These are phyloP conservation scores for Diaporthe citrichinensis DNA, from an alignment of 2,329 filamentous ascomycete species.

Conservation along the genomic window DNA sequence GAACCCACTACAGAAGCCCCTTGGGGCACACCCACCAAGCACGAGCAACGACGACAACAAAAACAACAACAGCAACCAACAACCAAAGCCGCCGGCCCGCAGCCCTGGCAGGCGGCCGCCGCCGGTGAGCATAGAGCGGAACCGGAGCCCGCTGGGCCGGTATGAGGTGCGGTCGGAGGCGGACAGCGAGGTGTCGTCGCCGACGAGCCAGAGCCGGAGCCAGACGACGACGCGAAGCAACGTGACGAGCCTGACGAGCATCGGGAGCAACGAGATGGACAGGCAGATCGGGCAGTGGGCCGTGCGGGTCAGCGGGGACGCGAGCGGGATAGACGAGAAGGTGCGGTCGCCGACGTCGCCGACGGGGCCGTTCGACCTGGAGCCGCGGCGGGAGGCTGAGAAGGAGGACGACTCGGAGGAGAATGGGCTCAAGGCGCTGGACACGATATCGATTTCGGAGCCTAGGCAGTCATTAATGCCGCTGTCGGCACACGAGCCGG, in stretches of 20 bases:
- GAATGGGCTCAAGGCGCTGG: constrained; percentile 14
- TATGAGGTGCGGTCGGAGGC: constrained; percentile 28
- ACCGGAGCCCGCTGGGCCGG: constrained; percentile 25
- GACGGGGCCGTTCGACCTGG: background rate
- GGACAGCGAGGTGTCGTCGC: constrained; percentile 26
- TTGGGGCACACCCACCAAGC: background rate
- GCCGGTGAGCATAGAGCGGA: constrained; percentile 18
- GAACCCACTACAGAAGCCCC: background rate
- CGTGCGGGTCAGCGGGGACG: constrained; percentile 13
- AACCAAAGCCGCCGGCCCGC: background rate
- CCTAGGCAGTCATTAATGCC: constrained; percentile 22
- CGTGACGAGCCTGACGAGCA: constrained; percentile 29
- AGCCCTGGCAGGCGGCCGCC: background rate
- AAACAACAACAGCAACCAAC: background rate
- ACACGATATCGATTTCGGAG: constrained; percentile 12
- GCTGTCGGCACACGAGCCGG: background rate
- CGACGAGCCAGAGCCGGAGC: constrained; percentile 19
- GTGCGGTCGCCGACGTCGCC: constrained; percentile 13
- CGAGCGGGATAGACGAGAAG: constrained; percentile 23
- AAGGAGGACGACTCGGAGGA: constrained; percentile 9
- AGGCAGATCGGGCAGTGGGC: constrained; percentile 31
- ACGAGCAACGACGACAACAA: background rate
- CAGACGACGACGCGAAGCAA: constrained; percentile 24
- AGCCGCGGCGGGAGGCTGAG: background rate
- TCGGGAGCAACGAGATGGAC: constrained; percentile 25